Base-by-base conservation (phyloP, 305 asterid genomes). In the Rubia tinctorum region DNA sequence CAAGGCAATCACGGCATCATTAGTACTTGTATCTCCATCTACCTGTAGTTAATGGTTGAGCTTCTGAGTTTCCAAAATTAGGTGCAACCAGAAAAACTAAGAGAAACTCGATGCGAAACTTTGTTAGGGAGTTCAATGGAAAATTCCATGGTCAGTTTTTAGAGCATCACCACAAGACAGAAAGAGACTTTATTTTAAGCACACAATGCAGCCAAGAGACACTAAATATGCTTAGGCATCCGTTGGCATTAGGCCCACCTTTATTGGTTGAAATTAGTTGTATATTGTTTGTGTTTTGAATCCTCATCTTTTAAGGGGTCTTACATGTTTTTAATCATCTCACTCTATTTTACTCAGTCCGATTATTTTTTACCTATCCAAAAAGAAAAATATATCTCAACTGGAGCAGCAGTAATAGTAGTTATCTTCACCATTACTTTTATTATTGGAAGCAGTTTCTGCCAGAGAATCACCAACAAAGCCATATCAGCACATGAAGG, bases 11-110 rank as follows among this genome's bases (percentile, higher is more conserved):
- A 92, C 98, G 81, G 96, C 87, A 81, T 95, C 99, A 82, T 95
- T 95, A 20, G 99, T 95, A 80, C 99, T 95, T 71, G 92, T 95
- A 81, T 95, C 99, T 80, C 98, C 99, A 79, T 95, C 99, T 12
- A 95, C 99, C 98, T 92, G 96, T 65, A 80, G 81, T 62, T 42
- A 68, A 56, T 58, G 18, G 53, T 64, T 69, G 44, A 66, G 69
- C 61, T 76, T 70, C 27, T 67, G 55, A 58, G 18, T 66, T 66
- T 69, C 72, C 43, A 55, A 73, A 15, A 39, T 9, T n/a, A 12
- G 17, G 37, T 40, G 49, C 61, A 15, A 39, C 55, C 65, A 64
- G 18, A 73, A 20, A 51, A 49, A 49, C 43, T 44, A 64, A 3
- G 55, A 14, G 59, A 51, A 17, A 51, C 22, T 51, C 0, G 25